Conservation (phyloP, 169 alveolate genomes). For the Theileria annulata region DNA sequence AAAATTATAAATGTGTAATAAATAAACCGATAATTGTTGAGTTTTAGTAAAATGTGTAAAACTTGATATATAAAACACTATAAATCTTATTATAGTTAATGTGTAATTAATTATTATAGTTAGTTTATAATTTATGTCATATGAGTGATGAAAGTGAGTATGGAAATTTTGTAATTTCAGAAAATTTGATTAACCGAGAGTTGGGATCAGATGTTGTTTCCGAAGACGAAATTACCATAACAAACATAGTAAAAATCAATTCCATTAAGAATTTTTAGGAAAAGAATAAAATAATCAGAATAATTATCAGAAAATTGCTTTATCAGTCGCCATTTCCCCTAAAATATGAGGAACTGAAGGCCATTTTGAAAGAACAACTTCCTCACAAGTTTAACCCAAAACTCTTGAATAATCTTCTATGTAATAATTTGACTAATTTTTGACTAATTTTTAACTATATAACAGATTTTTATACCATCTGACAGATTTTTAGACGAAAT, state of each 20-base stretch:
- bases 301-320: conserved; percentile 38
- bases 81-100: background rate
- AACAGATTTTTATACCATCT: background rate
- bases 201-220: background rate
- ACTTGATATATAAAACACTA: background rate
- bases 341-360: conserved; percentile 49
- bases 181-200: background rate
- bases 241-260: background rate
- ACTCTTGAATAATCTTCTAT: conserved; percentile 12
- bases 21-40: background rate
- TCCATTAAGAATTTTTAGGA: conserved; percentile 27
- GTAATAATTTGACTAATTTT: conserved; percentile 11
- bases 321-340: conserved; percentile 57
- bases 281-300: conserved; percentile 27
- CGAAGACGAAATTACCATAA: background rate
- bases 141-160: conserved; percentile 43
- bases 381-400: conserved; percentile 20
- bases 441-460: background rate
- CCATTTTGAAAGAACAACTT: conserved; percentile 27
- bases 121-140: background rate
- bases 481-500: conserved; percentile 39
- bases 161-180: conserved; percentile 49
- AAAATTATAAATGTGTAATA: background rate
- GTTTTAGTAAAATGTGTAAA: background rate
- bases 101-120: background rate